Percentiles rank a stretch among this genome's conserved stretches.
phyloP scores from a whole-genome alignment of 2,329 filamentous ascomycete species.

The Bipolaris cookei region DNA sequence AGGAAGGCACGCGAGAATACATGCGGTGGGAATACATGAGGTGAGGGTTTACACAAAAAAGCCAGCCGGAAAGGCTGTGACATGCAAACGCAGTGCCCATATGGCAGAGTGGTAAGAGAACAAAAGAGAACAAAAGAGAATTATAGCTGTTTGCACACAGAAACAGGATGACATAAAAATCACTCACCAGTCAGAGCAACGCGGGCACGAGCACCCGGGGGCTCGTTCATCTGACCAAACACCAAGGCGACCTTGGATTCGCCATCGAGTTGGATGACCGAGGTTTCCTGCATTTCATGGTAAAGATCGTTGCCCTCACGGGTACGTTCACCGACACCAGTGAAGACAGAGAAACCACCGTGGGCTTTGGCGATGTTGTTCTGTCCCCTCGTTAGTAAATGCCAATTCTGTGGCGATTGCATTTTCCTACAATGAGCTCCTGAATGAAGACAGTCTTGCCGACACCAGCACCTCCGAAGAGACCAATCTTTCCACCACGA shows the following conservation, averaged over 20 bases:
- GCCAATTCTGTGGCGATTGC: background rate
- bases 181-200: slow-evolving; percentile 84
- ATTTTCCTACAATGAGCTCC: slow-evolving; percentile 83
- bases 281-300: slow-evolving; percentile 99
- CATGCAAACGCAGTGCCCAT: no score
- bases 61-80: no score
- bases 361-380: slow-evolving; percentile 99
- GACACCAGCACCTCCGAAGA: slow-evolving; percentile 99
- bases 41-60: no score
- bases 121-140: no score
- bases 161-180: no score
- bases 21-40: no score
- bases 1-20: no score
- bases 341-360: slow-evolving; percentile 99
- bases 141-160: no score
- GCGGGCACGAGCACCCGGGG: slow-evolving; percentile 98
- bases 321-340: slow-evolving; percentile 99
- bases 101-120: no score
- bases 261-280: slow-evolving; percentile 98
- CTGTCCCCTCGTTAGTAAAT: slow-evolving; percentile 51
- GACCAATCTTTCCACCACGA: slow-evolving; percentile 99
- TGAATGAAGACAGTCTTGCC: slow-evolving; percentile 99
- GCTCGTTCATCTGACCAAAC: slow-evolving; percentile 99
- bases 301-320: slow-evolving; percentile 99
- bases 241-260: slow-evolving; percentile 99